Evolutionary conservation across 768 basidiomycete genomes (phyloP).

Genomic region (Xerocomellus intermedius): DNA sequence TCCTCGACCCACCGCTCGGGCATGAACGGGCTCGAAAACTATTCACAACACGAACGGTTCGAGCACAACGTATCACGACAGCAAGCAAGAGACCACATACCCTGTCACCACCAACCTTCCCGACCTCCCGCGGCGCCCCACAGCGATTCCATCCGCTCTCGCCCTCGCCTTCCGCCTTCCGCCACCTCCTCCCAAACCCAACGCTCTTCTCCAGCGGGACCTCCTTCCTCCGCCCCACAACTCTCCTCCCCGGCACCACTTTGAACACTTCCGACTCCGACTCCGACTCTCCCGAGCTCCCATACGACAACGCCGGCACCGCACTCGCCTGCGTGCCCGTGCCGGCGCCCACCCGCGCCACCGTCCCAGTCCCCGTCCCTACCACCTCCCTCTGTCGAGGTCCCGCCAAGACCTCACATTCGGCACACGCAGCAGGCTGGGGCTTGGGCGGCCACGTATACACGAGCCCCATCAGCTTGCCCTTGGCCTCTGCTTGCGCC

Average conservation of each 20-base stretch:
- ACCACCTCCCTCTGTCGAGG: not conserved
- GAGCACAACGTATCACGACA: not conserved
- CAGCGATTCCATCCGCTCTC: not conserved
- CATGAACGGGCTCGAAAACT: conserved; percentile 8
- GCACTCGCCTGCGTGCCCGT: not conserved
- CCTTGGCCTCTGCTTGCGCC: not conserved
- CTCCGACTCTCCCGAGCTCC: conserved; percentile 14
- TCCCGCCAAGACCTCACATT: conserved; percentile 1
- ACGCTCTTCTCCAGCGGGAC: conserved; percentile 1
- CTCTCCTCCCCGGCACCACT: not conserved
- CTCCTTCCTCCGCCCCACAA: not conserved
- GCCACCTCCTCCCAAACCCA: conserved; percentile 5
- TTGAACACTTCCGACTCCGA: conserved; percentile 4
- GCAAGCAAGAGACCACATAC: conserved; percentile 4
- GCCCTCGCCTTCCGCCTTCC: conserved; percentile 1
- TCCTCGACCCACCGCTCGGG: conserved; percentile 9
- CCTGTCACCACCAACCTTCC: not conserved
- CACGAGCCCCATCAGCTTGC: conserved; percentile 6
- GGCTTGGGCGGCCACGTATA: conserved; percentile 27
- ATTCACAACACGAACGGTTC: not conserved
- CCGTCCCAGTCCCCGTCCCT: not conserved
- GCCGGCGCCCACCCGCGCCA: not conserved
- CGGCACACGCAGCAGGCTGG: not conserved
- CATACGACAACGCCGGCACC: conserved; percentile 9
- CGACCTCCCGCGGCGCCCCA: not conserved